These are phyloP conservation scores for Curvularia sp. DNA, from an alignment of 2,329 filamentous ascomycete genomes.

Conservation along the genomic window DNA sequence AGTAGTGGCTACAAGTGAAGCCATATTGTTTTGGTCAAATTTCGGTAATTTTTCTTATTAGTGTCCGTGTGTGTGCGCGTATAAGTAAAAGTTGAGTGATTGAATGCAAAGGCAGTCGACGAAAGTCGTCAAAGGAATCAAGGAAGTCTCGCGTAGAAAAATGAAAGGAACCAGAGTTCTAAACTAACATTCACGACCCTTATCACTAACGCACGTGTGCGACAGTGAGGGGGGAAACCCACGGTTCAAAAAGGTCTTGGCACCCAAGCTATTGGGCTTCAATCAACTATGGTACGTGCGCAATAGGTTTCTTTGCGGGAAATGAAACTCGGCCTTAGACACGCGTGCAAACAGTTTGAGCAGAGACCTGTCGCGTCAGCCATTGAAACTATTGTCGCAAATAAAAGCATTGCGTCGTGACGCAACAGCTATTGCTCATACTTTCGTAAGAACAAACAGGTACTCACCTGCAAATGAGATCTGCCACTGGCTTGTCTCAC, in stretches of 20 bases:
- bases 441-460: slow-evolving; percentile 3
- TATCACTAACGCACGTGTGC: slow-evolving; percentile 2
- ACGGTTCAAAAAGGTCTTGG: slow-evolving; percentile 6
- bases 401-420: background rate
- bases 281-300: slow-evolving; percentile 11
- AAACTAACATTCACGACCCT: background rate
- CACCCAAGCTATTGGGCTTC: slow-evolving; percentile 6
- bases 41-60: background rate
- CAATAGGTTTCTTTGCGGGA: background rate
- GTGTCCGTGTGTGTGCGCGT: background rate
- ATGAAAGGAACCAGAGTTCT: background rate
- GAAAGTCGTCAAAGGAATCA: background rate
- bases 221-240: slow-evolving; percentile 8
- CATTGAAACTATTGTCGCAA: background rate
- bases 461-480: background rate
- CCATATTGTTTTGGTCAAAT: slow-evolving; percentile 12
- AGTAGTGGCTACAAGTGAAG: background rate
- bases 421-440: background rate
- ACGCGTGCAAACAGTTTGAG: background rate
- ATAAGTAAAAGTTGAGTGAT: background rate
- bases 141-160: background rate
- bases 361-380: background rate
- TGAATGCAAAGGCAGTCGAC: background rate
- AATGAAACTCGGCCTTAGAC: slow-evolving; percentile 1
- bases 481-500: background rate